Evolutionary conservation across 768 basidiomycete genomes (phyloP), one percentile per base, ranked within the genome.

Genomic region (Agaricus blazei): DNA sequence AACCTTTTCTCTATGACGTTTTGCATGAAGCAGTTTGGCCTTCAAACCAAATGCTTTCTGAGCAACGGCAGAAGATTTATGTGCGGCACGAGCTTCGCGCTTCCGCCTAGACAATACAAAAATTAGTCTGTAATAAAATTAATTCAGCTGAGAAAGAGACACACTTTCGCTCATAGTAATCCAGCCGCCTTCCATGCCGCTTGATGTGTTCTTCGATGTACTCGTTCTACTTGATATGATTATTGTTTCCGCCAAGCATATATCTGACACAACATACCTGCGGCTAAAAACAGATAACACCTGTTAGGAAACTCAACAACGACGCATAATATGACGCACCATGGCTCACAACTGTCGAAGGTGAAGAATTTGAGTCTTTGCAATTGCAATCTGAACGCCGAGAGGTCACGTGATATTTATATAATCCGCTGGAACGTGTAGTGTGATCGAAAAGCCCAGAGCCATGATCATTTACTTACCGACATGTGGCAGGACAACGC

Each of bases 171-270:
- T 99, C 97, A 71, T 89, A 94, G 71, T 96, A 84, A 77, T 99
- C 95, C 77, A 98, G 76, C 67, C 94, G 84, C 62, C 94, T 83
- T 68, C 96, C 96, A 82, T 98, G 91, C 51, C 93, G 87, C 75
- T 93, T 94, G 71, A 98, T 95, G 67, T 92, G 90, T 77, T 99
- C 96, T 71, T 98, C 96, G 72, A 99, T 98, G 71, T 98, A 98
- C 70, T 98, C 95, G 80, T 98, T 98, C 92, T 99, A 54, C 9
- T 36, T 38, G 34, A 40, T 50, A 9, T 28, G 28, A 50, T 54
- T 24, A 36, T 37, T 23, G 26, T 50, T n/a, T 53, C 23, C 9
- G n/a, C 15, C 40, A 36, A 45, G 12, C 37, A 15, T 26, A 26
- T 24, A 12, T 7, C 27, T 3, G 15, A 41, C 7, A 26, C 43